Conservation (phyloP, 306 rosid genomes). For the Quercus alba region DNA sequence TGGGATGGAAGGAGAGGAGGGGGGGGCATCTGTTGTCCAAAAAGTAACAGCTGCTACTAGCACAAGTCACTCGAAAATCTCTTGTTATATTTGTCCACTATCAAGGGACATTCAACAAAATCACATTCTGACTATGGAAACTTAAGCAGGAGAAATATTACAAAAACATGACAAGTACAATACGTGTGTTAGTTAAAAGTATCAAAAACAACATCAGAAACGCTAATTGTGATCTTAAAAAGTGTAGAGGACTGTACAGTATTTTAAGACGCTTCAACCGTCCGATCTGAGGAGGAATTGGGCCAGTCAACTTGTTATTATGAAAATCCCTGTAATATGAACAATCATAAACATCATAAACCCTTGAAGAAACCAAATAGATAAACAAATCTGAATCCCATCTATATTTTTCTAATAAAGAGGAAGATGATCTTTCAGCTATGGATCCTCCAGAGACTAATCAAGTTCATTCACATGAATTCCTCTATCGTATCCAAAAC, state of each 20-base stretch:
- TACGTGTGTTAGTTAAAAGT: background rate
- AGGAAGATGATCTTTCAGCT: background rate
- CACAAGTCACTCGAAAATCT: background rate
- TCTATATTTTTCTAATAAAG: background rate
- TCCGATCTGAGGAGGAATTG: constrained; percentile 96
- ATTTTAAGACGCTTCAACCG: constrained; percentile 92
- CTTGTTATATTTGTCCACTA: background rate
- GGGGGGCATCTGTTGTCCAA: background rate
- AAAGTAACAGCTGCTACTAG: constrained; percentile 5
- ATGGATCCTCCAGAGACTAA: too few relatives aligned
- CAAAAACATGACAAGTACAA: background rate
- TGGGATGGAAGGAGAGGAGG: too few relatives aligned
- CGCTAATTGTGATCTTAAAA: constrained; percentile 12
- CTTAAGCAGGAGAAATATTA: background rate
- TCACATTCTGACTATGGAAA: background rate
- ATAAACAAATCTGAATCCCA: background rate
- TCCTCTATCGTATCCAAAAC: too few relatives aligned
- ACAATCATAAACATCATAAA: constrained; percentile 9
- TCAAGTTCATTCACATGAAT: too few relatives aligned
- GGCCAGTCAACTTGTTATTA: constrained; percentile 97
- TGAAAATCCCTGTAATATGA: constrained; percentile 79
- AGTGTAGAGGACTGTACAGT: constrained; percentile 46
- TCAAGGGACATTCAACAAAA: background rate
- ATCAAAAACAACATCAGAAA: background rate
- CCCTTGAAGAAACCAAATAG: background rate